phyloP scores from a whole-genome alignment of 257 asterid genomes.

The Mitragyna speciosa region DNA sequence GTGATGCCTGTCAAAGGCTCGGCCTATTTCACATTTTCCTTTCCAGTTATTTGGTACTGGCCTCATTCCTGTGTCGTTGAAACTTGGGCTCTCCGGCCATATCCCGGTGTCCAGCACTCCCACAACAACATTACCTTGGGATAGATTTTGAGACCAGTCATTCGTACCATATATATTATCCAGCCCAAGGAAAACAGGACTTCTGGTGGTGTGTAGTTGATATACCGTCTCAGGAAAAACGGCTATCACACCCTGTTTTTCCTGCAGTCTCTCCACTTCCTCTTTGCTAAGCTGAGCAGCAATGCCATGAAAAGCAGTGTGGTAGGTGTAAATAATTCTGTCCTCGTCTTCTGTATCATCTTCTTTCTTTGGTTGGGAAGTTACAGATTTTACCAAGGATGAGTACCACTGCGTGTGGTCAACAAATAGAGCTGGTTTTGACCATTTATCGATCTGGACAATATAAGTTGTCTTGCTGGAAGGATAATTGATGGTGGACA shows the following conservation, averaged over 20 bases:
- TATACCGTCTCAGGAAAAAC: slow-evolving; percentile 63
- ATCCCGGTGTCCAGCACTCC: slow-evolving; percentile 90
- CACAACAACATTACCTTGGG: slow-evolving; percentile 55
- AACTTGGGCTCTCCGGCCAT: slow-evolving; percentile 95
- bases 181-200: slow-evolving; percentile 83
- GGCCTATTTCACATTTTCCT: slow-evolving; percentile 71
- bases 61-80: slow-evolving; percentile 70
- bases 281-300: slow-evolving; percentile 64
- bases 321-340: slow-evolving; percentile 66
- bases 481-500: slow-evolving; percentile 3
- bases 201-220: slow-evolving; percentile 84
- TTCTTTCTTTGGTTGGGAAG: slow-evolving; percentile 12
- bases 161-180: slow-evolving; percentile 38
- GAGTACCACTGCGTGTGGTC: slow-evolving; percentile 70
- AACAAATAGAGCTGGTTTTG: slow-evolving; percentile 65
- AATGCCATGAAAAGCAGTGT: slow-evolving; percentile 78
- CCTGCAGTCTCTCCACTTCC: slow-evolving; percentile 44
- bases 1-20: slow-evolving; percentile 53
- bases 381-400: slow-evolving; percentile 53
- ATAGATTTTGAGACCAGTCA: slow-evolving; percentile 27
- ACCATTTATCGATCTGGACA: slow-evolving; percentile 60
- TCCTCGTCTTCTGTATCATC: slow-evolving; percentile 22
- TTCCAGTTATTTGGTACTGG: slow-evolving; percentile 62
- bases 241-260: slow-evolving; percentile 48
- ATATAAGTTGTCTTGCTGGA: slow-evolving; percentile 58